phyloP scores from a whole-genome alignment of 2,329 filamentous ascomycete genomes.

The Alternaria solani region DNA sequence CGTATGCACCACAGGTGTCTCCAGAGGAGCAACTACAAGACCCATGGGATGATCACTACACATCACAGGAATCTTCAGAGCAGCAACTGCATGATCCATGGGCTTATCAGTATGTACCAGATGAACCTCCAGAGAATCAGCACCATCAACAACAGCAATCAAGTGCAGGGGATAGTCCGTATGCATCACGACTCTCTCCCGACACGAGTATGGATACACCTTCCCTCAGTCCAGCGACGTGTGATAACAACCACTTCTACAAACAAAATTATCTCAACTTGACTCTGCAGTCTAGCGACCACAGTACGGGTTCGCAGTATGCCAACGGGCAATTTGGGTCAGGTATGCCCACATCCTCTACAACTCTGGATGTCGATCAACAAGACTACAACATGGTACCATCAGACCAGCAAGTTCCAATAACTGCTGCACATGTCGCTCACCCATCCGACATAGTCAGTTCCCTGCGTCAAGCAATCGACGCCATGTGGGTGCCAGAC shows the following conservation, averaged over 20 bases:
- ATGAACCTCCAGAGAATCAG: too few relatives aligned
- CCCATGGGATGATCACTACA: background rate
- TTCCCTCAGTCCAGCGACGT: background rate
- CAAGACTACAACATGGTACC: background rate
- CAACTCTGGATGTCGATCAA: background rate
- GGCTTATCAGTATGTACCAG: too few relatives aligned
- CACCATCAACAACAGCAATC: background rate
- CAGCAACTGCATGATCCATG: background rate
- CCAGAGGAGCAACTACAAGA: background rate
- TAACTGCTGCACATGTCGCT: background rate
- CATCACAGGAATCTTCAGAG: background rate
- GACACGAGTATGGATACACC: background rate
- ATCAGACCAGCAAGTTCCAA: background rate
- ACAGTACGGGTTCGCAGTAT: too few relatives aligned
- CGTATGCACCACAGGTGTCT: background rate
- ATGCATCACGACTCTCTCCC: background rate
- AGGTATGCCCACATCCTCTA: rapidly evolving
- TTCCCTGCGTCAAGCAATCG: background rate
- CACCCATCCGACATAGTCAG: background rate
- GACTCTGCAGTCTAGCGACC: background rate
- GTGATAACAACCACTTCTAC: background rate
- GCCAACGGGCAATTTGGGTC: background rate
- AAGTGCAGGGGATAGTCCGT: background rate
- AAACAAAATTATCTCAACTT: background rate
- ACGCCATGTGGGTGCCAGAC: background rate